A percentile compares a stretch with the other conserved stretches of the same genome.
These are phyloP conservation scores for Grosmannia penicillata DNA, from an alignment of 2,329 filamentous ascomycete species.

Conservation along the genomic window DNA sequence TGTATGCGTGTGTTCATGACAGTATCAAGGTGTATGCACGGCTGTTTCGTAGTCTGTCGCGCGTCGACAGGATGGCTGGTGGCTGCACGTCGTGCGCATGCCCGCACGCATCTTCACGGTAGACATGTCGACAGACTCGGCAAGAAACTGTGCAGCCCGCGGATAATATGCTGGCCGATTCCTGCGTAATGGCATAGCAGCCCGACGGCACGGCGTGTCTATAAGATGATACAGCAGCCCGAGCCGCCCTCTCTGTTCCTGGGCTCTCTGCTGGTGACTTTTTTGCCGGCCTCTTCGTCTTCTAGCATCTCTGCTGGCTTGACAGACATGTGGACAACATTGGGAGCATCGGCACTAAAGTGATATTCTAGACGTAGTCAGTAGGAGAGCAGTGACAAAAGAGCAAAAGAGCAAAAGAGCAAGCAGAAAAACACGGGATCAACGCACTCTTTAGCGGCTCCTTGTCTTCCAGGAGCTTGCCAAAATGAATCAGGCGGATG, in stretches of 20 bases:
- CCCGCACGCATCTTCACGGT: too few relatives aligned
- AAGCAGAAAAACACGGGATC: neutral
- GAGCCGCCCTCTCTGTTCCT: constrained; percentile 24
- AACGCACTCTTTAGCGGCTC: constrained; percentile 63
- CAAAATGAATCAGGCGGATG: constrained; percentile 85
- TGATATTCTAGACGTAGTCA: constrained; percentile 57
- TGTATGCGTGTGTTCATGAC: neutral
- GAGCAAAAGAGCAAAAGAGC: neutral
- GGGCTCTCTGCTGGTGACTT: constrained; percentile 27
- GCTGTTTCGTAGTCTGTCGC: too few relatives aligned
- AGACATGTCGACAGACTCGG: too few relatives aligned
- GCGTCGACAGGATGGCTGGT: too few relatives aligned
- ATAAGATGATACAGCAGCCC: constrained; percentile 39
- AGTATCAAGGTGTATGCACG: too few relatives aligned
- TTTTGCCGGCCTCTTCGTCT: constrained; percentile 58
- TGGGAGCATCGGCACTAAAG: constrained; percentile 58
- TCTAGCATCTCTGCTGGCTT: constrained; percentile 78
- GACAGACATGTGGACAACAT: constrained; percentile 91
- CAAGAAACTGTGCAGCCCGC: too few relatives aligned
- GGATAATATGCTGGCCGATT: too few relatives aligned
- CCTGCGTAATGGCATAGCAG: too few relatives aligned
- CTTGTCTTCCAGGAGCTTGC: constrained; percentile 82
- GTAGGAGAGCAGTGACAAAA: neutral
- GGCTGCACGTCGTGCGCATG: too few relatives aligned
- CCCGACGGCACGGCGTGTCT: too few relatives aligned